Base-by-base conservation (phyloP, 495 filamentous ascomycete species). In the Staphylotrichum tortipilum region DNA sequence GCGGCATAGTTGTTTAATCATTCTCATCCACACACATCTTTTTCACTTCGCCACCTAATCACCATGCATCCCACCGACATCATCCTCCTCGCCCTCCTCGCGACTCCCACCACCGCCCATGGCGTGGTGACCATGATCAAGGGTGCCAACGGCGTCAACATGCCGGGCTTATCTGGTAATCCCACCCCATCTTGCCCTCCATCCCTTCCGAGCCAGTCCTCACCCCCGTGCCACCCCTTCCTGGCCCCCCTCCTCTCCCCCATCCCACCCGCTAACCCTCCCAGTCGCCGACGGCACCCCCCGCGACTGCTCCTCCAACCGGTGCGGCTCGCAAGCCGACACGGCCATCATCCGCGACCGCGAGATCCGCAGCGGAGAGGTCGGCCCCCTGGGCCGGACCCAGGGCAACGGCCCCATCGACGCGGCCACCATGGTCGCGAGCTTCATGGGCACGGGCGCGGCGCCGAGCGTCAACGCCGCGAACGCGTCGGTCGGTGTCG, bases 201-300 rank as follows among this genome's bases (percentile, higher is more conserved):
- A 21, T 38, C 17, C 18, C 15, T 31, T 21, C n/a, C 15, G 31
- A 22, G 24, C 17, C n/a, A n/a, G 7, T 14, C 22, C 33, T 6
- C n/a, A 30, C 14, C n/a, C n/a, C n/a, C n/a, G n/a, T n/a, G n/a
- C n/a, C n/a, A n/a, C n/a, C 22, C 5, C 22, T 14, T 41, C 22
- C 10, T 22, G 9, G 2, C 2, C 7, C n/a, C 22, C 33, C 7
- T 9, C 7, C 54, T 40, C 47, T 49, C 38, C 10, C 14, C 14
- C 34, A 14, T 2, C 24, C 1, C 24, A n/a, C 17, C n/a, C n/a
- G n/a, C n/a, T n/a, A n/a, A n/a, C n/a, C 39, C 37, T 3, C 12
- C 15, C 52, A 80, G 78, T 82, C 38, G 64, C 65, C 21, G 77
- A 80, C 49, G 77, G 79, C 33, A 80, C 76, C 23, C 78, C 77